Percentiles rank a stretch among this genome's conserved stretches.
Conservation (phyloP, 2,329 filamentous ascomycete species). For the Teratosphaeria destructans region DNA sequence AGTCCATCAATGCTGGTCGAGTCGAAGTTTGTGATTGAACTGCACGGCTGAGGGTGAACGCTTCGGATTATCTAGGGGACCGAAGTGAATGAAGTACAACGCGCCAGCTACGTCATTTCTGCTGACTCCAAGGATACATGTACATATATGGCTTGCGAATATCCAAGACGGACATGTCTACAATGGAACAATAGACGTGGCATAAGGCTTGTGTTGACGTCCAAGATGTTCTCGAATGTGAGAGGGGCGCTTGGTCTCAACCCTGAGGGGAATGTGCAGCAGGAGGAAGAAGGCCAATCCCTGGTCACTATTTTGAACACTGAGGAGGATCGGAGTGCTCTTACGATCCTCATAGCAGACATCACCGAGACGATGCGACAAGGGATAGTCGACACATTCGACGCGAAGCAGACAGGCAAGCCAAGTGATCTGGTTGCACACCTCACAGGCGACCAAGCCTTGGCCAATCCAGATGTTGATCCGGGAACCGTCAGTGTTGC, state of each 20-base stretch:
- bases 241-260: constrained; percentile 8
- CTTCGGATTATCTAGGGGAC: not conserved
- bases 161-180: not conserved
- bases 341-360: constrained; percentile 37
- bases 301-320: constrained; percentile 37
- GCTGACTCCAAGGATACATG: not conserved
- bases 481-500: constrained; percentile 6
- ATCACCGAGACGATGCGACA: constrained; percentile 37
- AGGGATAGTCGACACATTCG: constrained; percentile 33
- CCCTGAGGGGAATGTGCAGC: constrained; percentile 6
- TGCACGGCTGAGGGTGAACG: not conserved
- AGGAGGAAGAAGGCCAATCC: constrained; percentile 22
- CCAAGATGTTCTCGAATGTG: constrained; percentile 16
- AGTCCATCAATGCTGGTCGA: not conserved
- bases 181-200: no score
- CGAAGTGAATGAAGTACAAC: not conserved
- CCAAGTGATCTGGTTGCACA: constrained; percentile 15
- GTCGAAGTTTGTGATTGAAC: not conserved
- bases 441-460: constrained; percentile 20
- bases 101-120: not conserved
- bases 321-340: constrained; percentile 31
- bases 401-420: constrained; percentile 25
- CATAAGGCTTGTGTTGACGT: not conserved
- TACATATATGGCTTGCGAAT: not conserved
- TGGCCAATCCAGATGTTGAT: constrained; percentile 6